Evolutionary conservation across 768 basidiomycete genomes (phyloP).

Genomic region (Boletus rex-veris): DNA sequence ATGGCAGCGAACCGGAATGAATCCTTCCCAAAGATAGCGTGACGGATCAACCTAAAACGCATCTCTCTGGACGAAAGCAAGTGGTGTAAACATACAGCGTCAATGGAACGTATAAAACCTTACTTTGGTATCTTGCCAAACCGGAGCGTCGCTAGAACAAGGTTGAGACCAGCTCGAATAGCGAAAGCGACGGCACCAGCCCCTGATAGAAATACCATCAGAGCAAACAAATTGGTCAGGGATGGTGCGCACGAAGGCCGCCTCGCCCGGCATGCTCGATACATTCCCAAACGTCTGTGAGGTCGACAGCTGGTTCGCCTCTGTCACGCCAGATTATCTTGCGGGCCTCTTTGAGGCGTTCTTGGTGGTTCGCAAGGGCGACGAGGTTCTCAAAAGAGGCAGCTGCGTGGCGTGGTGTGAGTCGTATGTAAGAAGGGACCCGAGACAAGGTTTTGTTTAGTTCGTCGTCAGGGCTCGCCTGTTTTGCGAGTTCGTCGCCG

Average conservation of each 20-base stretch:
- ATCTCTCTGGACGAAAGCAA: slow-evolving; percentile 45
- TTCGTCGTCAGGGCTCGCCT: not conserved
- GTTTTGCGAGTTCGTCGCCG: slow-evolving; percentile 2
- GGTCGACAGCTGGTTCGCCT: slow-evolving; percentile 70
- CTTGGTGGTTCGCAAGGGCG: slow-evolving; percentile 80
- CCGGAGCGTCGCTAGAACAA: slow-evolving; percentile 73
- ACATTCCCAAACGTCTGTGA: slow-evolving; percentile 62
- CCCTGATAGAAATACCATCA: slow-evolving; percentile 42
- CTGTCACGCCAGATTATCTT: slow-evolving; percentile 81
- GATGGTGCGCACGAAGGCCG: slow-evolving; percentile 57
- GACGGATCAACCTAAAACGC: slow-evolving; percentile 64
- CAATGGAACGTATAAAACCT: slow-evolving; percentile 14
- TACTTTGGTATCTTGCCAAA: slow-evolving; percentile 67
- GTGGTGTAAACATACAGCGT: not conserved
- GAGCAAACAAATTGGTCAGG: not conserved
- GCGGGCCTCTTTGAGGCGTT: slow-evolving; percentile 65
- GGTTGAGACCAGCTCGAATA: slow-evolving; percentile 78
- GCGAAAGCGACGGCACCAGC: slow-evolving; percentile 78
- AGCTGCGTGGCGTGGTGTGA: slow-evolving; percentile 56
- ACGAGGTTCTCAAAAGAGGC: slow-evolving; percentile 82
- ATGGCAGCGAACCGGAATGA: slow-evolving; percentile 83
- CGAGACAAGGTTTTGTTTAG: slow-evolving; percentile 11
- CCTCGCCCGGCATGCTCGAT: slow-evolving; percentile 68
- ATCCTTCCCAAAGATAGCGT: slow-evolving; percentile 81
- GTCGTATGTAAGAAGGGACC: slow-evolving; percentile 40